phyloP scores from a whole-genome alignment of 345 rosid species.

The Populus tremula region DNA sequence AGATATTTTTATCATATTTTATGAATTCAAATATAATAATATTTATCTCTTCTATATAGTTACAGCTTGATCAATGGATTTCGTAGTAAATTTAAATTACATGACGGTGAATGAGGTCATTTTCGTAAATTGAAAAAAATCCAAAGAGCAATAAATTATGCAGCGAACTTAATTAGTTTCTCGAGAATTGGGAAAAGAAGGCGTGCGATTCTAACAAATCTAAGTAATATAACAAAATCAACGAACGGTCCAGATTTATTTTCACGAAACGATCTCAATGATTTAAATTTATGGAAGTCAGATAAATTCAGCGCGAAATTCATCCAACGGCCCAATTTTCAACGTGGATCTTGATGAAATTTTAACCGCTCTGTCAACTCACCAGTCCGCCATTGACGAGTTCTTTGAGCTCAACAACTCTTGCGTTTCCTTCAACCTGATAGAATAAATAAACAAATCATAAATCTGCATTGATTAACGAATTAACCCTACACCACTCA shows the following conservation, averaged over 20 bases:
- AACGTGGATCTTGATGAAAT: conserved; percentile 8
- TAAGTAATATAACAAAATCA: conserved; percentile 9
- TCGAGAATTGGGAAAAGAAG: not conserved
- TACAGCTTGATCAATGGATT: no score
- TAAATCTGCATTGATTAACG: not conserved
- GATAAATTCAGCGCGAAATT: not conserved
- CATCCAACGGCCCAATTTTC: not conserved
- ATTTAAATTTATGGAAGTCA: not conserved
- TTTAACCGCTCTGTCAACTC: conserved; percentile 23
- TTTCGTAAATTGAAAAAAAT: not conserved
- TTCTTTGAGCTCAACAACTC: conserved; percentile 39
- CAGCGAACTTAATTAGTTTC: not conserved
- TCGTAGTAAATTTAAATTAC: no score
- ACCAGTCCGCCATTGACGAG: conserved; percentile 54
- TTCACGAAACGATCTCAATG: conserved; percentile 16
- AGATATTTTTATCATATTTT: no score
- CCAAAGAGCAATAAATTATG: not conserved
- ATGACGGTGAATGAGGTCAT: not conserved
- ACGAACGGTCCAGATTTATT: conserved; percentile 19
- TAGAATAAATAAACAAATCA: not conserved
- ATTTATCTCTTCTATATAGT: no score
- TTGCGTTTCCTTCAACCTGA: conserved; percentile 33
- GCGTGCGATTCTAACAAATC: not conserved
- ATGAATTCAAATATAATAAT: no score
- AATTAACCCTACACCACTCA: not conserved